Evolutionary conservation across 164 flowering plant genomes (phyloP), one percentile per base, ranked within the genome.

Genomic region (Chloranthus sessilifolius): DNA sequence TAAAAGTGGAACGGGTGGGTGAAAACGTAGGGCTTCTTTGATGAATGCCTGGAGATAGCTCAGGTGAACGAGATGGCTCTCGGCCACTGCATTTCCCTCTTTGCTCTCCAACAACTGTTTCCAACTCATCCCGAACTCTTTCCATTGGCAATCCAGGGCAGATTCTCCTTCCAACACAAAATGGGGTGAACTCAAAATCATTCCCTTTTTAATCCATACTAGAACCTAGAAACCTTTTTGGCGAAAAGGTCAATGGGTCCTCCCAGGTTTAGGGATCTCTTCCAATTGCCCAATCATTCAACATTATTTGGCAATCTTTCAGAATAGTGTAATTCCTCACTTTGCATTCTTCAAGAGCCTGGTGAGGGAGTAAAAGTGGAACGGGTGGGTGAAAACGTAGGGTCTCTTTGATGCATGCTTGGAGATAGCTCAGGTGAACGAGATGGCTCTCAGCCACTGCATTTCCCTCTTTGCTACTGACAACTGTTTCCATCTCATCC

Each of bases 341-440:
- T n/a, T 35, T 11, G 14, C 50, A 44, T 11, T 40, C 2, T 4
- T 44, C 59, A 2, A 44, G 21, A 1, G 59, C 59, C 3, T 43
- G 42, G 14, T 55, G 59, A 21, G 59, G 59, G 14, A 55, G 59
- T 9, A 55, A 52, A 4, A 55, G 51, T 2, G 59, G 59, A 4
- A 46, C 40, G 5, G 59, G 59, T 7, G 59, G 59, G 43, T 65
- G 69, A 5, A 65, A 20, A 0, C 69, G 39, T 4, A 59, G 31
- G 1, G 64, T 65, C 43, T 65, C 69, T 29, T 55, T 59, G 7
- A 65, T 43, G 15, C 55, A 44, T 5, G 69, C 64, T 17, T 59
- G 60, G 11, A 65, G 42, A 36, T 49, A 65, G n/a, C 56, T 47
- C 12, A 65, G 64, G 14, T 12, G 10, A 10, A 53, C 25, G 1